Evolutionary conservation across 164 flowering plant genomes (phyloP), one percentile per base, ranked within the genome.

Genomic region (Tinospora cordifolia): DNA sequence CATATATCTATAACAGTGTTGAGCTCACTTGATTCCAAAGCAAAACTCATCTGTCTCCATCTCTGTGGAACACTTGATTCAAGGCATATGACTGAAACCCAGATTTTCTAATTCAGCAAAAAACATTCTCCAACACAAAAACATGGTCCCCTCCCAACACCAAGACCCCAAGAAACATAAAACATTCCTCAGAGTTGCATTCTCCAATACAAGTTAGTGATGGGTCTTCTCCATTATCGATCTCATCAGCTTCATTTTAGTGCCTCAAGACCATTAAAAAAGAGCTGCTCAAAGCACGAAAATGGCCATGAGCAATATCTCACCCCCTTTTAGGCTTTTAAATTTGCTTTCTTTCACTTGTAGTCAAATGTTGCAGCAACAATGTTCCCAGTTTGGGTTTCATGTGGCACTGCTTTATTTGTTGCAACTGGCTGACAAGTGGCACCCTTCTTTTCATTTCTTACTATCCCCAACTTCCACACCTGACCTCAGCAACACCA

Each of bases 71-170:
- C 64, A 62, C 74, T 30, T 3, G 66, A 71, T 74, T 59, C 77
- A 69, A 76, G 65, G 75, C 71, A 67, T 30, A 4, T 68, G 39
- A 63, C 57, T 39, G 21, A 17, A 59, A 38, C 46, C 67, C 17
- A 0, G 2, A 66, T 8, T 36, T 66, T 41, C 44, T 36, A 66
- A 39, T 41, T 8, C 25, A 27, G 17, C 47, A 65, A 80, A 73
- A 75, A 75, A 75, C 74, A 74, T 73, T 70, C 64, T 69, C 71
- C 75, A 78, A 78, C 24, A 74, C 54, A 72, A 30, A 72, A 74
- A 66, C 63, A 76, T 76, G 81, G 81, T 78, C 81, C 79, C 79
- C 81, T n/a, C 59, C 76, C 36, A 30, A 64, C 39, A 8, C 54
- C 69, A 59, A 40, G n/a, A 49, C 39, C n/a, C 38, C 14, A 65